Base-by-base conservation (phyloP, 1,284 basidiomycete genomes). In the Butyriboletus appendiculatus region DNA sequence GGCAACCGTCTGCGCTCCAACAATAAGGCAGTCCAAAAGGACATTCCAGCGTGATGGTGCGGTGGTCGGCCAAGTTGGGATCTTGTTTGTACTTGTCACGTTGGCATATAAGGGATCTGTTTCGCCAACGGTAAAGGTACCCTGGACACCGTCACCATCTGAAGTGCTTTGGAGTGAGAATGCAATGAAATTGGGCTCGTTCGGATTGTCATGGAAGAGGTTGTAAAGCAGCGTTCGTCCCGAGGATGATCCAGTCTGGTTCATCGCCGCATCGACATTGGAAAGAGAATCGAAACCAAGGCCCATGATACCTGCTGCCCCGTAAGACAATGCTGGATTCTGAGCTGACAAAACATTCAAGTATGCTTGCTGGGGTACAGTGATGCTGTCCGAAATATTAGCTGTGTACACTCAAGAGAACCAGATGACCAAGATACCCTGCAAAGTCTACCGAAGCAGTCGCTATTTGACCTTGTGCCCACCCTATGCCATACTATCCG, bases 271-370 rank as follows among this genome's bases (percentile, higher is more conserved):
- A 64, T 91, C 87, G 44, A 92, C 79, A 37, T 73, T 79, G 3
- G 90, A 92, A 32, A 92, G 78, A 16, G 81, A 81, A 33, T 83
- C 84, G 65, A 92, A 91, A 38, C 90, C 89, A n/a, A 92, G 77
- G 16, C 90, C 90, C 34, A 84, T 70, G 61, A 92, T 83, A n/a
- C 90, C 90, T 57, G 75, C 64, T 16, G 87, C 85, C 22, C 85
- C 86, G 61, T 87, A 90, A 4, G 76, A 73, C n/a, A 89, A 73
- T 10, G 86, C 85, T 26, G 89, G 87, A 66, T 92, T 90, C 48
- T 78, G 66, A 8, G 83, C 86, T 10, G 65, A 58, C 5, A 79
- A 76, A 10, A 79, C 84, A 59, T 87, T 86, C 48, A 92, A 70
- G 63, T 82, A 84, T 5, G 86, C 89, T 75, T 92, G 90, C 1